Conservation (phyloP, 257 asterid genomes). For the Knoxia roxburghii region DNA sequence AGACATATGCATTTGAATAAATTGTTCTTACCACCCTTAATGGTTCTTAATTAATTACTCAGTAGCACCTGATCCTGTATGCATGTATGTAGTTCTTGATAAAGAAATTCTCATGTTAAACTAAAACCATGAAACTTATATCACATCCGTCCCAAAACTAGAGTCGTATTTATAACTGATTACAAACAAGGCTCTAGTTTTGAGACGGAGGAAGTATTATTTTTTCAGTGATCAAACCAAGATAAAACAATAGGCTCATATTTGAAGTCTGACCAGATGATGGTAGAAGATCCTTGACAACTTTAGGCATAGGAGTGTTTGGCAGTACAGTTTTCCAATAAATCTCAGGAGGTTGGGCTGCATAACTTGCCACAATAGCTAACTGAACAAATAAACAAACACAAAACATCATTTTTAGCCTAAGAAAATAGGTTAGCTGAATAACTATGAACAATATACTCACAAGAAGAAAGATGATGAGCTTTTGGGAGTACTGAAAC, state of each 20-base stretch:
- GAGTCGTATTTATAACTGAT: too few relatives aligned
- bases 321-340: slow-evolving; percentile 74
- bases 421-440: too few relatives aligned
- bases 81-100: neutral
- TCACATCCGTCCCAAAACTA: too few relatives aligned
- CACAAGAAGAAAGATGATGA: slow-evolving; percentile 9
- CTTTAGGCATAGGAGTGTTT: slow-evolving; percentile 64
- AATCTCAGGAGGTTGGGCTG: slow-evolving; percentile 35
- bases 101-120: neutral
- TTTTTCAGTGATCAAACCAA: neutral
- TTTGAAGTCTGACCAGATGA: slow-evolving; percentile 23
- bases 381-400: slow-evolving; percentile 29
- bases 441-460: neutral
- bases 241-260: neutral
- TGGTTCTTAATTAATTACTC: neutral
- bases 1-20: neutral
- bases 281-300: slow-evolving; percentile 49
- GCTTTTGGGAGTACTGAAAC: slow-evolving; percentile 1
- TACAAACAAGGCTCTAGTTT: too few relatives aligned
- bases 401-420: neutral
- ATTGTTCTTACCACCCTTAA: neutral
- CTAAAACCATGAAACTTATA: neutral
- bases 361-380: slow-evolving; percentile 54
- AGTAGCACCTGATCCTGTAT: neutral
- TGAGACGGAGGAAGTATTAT: too few relatives aligned